A percentile compares a stretch with the other conserved stretches of the same genome.
Conservation (phyloP, 305 asterid species). For the Nicotiana rustica region DNA sequence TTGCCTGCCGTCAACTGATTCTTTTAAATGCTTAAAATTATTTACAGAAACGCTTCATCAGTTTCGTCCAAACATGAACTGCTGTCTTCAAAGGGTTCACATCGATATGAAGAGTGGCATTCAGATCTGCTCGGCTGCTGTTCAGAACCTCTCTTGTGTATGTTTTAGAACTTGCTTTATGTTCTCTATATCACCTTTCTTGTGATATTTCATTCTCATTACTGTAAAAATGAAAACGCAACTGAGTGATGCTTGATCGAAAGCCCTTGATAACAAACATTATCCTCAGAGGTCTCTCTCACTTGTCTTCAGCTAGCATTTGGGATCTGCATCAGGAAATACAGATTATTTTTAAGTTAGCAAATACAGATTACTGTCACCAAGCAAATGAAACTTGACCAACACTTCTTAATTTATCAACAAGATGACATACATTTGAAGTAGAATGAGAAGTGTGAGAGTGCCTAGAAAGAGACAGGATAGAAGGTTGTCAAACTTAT, state of each 20-base stretch:
- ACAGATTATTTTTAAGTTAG: not conserved
- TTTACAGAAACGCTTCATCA: conserved; percentile 69
- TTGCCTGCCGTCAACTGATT: not conserved
- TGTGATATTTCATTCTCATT: conserved; percentile 30
- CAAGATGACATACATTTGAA: conserved; percentile 1
- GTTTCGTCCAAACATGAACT: conserved; percentile 68
- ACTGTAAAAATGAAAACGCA: not conserved
- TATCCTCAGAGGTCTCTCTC: not conserved
- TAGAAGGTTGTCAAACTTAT: not conserved
- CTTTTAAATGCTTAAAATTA: conserved; percentile 26
- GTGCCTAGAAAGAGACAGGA: conserved; percentile 4
- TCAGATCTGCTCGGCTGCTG: conserved; percentile 89
- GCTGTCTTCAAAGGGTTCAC: conserved; percentile 62
- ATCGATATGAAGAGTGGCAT: conserved; percentile 67
- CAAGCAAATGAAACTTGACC: not conserved
- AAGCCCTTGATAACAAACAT: not conserved
- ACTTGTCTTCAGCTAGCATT: not conserved
- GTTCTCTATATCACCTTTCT: conserved; percentile 13
- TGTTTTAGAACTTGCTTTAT: conserved; percentile 38
- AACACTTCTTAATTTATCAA: not conserved
- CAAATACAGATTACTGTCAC: not conserved
- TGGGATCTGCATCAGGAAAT: not conserved
- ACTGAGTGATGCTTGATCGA: not conserved
- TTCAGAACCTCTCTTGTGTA: conserved; percentile 90
- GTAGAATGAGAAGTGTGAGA: not conserved